phyloP scores from a whole-genome alignment of 1,284 basidiomycete genomes.

The Austroboletus novae-zelandiae region DNA sequence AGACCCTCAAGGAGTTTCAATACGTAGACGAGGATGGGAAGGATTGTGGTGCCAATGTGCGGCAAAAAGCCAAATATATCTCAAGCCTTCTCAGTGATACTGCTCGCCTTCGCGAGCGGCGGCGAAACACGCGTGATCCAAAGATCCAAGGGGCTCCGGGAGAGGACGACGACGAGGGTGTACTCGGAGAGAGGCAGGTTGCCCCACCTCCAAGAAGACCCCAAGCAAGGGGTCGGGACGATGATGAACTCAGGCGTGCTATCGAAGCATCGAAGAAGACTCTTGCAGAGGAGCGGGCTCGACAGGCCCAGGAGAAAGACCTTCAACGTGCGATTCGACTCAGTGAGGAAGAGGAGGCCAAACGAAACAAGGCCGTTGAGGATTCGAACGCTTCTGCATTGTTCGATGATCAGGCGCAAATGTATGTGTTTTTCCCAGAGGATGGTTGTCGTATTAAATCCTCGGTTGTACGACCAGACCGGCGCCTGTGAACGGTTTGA shows the following conservation, averaged over 20 bases:
- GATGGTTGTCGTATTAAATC: constrained; percentile 7
- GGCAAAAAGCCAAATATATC: constrained; percentile 99
- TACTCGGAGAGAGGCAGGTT: constrained; percentile 26
- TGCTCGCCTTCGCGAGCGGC: constrained; percentile 80
- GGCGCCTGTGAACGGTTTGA: constrained; percentile 34
- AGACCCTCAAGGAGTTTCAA: constrained; percentile 99
- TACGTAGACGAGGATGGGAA: constrained; percentile 94
- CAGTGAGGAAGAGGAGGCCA: constrained; percentile 86
- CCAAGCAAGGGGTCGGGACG: constrained; percentile 52
- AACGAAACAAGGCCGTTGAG: constrained; percentile 66
- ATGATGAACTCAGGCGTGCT: constrained; percentile 79
- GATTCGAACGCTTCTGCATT: constrained; percentile 74
- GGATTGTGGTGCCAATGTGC: constrained; percentile 97
- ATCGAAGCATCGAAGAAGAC: constrained; percentile 86
- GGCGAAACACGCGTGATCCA: constrained; percentile 87
- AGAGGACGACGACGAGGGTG: constrained; percentile 53
- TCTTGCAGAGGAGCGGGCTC: constrained; percentile 72
- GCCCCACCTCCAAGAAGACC: constrained; percentile 33
- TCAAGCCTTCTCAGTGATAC: constrained; percentile 95
- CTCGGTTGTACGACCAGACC: constrained; percentile 24
- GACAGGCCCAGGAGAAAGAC: constrained; percentile 72
- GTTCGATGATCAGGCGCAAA: constrained; percentile 83
- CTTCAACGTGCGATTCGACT: constrained; percentile 75
- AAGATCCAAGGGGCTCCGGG: constrained; percentile 70
- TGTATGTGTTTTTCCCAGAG: constrained; percentile 41